Percentiles rank a stretch among this genome's conserved stretches.
These are phyloP conservation scores for Baorangia bicolor DNA, from an alignment of 768 basidiomycete species.

Conservation along the genomic window DNA sequence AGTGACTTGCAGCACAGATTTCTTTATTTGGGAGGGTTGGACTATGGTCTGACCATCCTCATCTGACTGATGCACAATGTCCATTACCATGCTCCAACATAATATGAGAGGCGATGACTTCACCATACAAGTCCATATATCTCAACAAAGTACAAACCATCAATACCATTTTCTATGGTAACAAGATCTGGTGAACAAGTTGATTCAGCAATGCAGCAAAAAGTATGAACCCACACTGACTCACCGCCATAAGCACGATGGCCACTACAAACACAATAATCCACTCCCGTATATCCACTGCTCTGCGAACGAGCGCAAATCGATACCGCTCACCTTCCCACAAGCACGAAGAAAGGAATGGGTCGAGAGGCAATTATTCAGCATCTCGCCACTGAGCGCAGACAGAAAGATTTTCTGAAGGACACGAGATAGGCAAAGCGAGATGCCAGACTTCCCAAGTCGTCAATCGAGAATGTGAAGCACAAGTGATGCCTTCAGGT, in stretches of 20 bases:
- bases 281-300: slow-evolving; percentile 99
- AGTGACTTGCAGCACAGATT: too few relatives aligned
- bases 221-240: slow-evolving; percentile 33
- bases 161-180: slow-evolving; percentile 18
- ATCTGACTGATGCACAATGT: too few relatives aligned
- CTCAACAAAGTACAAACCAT: not conserved
- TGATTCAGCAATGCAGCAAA: not conserved
- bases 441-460: slow-evolving; percentile 92
- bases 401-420: slow-evolving; percentile 94
- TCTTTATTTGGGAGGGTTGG: too few relatives aligned
- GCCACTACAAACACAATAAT: slow-evolving; percentile 79
- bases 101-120: slow-evolving; percentile 3
- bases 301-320: slow-evolving; percentile 89
- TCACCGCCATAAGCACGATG: slow-evolving; percentile 90
- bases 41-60: too few relatives aligned
- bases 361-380: slow-evolving; percentile 83
- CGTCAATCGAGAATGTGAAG: slow-evolving; percentile 93
- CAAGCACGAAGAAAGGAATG: slow-evolving; percentile 89
- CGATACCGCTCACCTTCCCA: slow-evolving; percentile 90
- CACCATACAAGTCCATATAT: slow-evolving; percentile 6
- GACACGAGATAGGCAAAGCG: slow-evolving; percentile 90
- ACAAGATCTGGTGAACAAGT: slow-evolving; percentile 19
- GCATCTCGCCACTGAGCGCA: slow-evolving; percentile 88
- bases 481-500: slow-evolving; percentile 94
- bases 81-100: slow-evolving; percentile 13